Conservation (phyloP, 257 asterid species). For the Schizonepeta tenuifolia region DNA sequence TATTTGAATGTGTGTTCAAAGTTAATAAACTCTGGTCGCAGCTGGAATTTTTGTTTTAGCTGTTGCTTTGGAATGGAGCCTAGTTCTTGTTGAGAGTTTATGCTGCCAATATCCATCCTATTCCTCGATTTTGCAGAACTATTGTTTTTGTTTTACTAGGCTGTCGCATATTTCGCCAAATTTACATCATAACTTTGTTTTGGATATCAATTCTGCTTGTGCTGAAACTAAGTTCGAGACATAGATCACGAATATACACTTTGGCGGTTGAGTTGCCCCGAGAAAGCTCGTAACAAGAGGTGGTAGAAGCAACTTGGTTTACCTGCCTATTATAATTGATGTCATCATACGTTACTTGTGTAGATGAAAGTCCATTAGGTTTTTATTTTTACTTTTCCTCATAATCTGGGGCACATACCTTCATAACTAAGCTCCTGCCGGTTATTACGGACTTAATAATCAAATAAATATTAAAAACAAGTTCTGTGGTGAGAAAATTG, state of each 20-base stretch:
- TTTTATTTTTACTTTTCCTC: too few species aligned
- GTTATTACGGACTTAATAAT: background rate
- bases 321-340: background rate
- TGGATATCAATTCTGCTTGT: background rate
- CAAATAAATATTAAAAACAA: background rate
- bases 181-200: background rate
- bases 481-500: background rate
- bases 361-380: background rate
- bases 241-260: background rate
- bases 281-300: slow-evolving; percentile 2
- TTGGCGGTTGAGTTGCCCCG: background rate
- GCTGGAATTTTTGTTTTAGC: too few species aligned
- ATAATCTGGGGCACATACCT: background rate
- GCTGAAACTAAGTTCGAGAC: background rate
- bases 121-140: too few species aligned
- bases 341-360: background rate
- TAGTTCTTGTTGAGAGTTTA: background rate
- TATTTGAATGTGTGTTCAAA: background rate
- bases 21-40: too few species aligned
- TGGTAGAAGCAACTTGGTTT: slow-evolving; percentile 5
- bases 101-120: too few species aligned
- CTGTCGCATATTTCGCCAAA: background rate
- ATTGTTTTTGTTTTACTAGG: background rate
- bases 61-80: background rate
- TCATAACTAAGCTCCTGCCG: background rate